Base-by-base conservation (phyloP, 768 basidiomycete genomes). In the Cubamyces lactineus region DNA sequence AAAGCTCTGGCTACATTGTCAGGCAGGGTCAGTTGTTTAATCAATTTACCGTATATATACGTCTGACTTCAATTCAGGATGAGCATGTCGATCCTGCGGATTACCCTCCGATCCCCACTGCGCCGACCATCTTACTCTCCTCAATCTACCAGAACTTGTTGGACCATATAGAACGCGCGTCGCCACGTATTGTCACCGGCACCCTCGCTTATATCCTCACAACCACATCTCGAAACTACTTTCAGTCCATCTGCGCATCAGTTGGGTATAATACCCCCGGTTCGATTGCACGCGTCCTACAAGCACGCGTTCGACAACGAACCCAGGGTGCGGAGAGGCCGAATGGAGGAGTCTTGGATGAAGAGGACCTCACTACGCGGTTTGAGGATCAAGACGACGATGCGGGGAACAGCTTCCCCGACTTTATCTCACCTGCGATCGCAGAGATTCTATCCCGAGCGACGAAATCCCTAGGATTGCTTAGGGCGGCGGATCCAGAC, bases 171-270 rank as follows among this genome's bases (percentile, higher is more conserved):
- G 82, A 85, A 48, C 78, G 77, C 1, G 81, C 80, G 49, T 85
- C 91, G 1, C 71, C 80, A 0, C 74, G 69, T 3, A 66, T 69
- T 16, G 75, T 88, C 57, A 78, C 72, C 19, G 85, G 87, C 1
- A 77, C 82, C 9, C 74, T 90, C 45, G 89, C 91, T 0, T 89
- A 84, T 64, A 80, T 92, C n/a, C 75, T 94, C 41, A 84, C 87
- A 0, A 75, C 76, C 40, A 77, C 85, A 0, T 92, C 90, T 0
- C 78, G 77, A 23, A 84, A 85, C 55, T 92, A 89, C 63, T 76
- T 92, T 43, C 76, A 81, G 42, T 71, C 78, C 26, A 72, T 92
- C 0, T 85, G 85, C 48, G 76, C 73, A 21, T 85, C 86, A 3
- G 80, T 93, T 19, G 89, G 90, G 0, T 86, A 77, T 51, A 69